Percentiles rank a stretch among this genome's conserved stretches.
Evolutionary conservation across 2,329 filamentous ascomycete species (phyloP).

Genomic region (Colletotrichum gloeosporioides): DNA sequence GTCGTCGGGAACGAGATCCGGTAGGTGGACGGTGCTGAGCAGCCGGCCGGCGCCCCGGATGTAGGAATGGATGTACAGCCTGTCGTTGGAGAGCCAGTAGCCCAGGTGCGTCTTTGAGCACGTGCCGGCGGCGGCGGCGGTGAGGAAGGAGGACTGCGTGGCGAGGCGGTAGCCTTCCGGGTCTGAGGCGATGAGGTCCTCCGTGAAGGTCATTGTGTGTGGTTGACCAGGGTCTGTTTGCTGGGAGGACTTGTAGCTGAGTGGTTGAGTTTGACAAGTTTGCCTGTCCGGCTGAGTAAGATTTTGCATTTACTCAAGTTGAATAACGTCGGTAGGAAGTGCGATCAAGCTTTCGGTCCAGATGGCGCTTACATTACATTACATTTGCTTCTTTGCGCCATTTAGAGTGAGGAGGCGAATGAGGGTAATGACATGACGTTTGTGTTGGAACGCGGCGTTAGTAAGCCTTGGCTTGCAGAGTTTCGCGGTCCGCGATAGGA

Average conservation of each 20-base stretch:
- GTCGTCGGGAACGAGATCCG: slow-evolving; percentile 37
- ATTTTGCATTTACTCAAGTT: neutral
- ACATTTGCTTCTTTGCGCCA: neutral
- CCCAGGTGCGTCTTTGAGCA: slow-evolving; percentile 61
- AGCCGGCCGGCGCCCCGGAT: slow-evolving; percentile 70
- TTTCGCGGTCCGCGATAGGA: neutral
- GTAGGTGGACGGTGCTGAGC: slow-evolving; percentile 64
- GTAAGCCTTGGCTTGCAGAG: slow-evolving; percentile 14
- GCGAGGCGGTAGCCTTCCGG: slow-evolving; percentile 54
- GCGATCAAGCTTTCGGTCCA: neutral
- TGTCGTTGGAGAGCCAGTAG: slow-evolving; percentile 75
- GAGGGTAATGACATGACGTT: neutral
- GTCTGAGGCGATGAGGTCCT: slow-evolving; percentile 58
- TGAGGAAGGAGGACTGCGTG: slow-evolving; percentile 71
- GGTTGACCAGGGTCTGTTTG: neutral
- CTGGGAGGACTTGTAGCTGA: neutral
- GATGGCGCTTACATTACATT: neutral
- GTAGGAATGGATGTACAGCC: slow-evolving; percentile 74
- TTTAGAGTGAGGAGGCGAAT: neutral
- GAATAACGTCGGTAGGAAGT: neutral
- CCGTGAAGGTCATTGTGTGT: slow-evolving; percentile 46
- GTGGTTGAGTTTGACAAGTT: neutral
- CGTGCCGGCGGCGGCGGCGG: slow-evolving; percentile 66
- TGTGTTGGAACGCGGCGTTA: neutral
- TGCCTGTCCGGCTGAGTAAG: neutral